These are phyloP conservation scores for Naematelia aurantialba DNA, from an alignment of 768 basidiomycete species.

Conservation along the genomic window DNA sequence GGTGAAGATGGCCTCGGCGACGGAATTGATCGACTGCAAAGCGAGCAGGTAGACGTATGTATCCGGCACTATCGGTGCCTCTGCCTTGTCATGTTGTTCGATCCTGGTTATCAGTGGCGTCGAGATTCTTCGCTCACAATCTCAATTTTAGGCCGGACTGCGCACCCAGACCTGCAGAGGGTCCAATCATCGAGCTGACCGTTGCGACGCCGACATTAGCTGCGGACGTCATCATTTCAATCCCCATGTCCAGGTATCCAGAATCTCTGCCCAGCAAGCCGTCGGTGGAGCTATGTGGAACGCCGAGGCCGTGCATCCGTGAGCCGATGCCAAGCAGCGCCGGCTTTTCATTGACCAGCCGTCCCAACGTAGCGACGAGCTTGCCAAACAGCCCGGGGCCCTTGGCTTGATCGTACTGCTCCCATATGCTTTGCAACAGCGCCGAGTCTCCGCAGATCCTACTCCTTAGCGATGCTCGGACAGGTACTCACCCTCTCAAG, in stretches of 20 bases:
- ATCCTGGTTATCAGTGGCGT: constrained; percentile 59
- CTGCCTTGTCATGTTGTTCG: constrained; percentile 96
- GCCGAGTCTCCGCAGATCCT: constrained; percentile 45
- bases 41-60: constrained; percentile 88
- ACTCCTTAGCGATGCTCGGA: background rate
- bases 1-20: constrained; percentile 79
- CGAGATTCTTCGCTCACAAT: constrained; percentile 59
- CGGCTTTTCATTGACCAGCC: constrained; percentile 85
- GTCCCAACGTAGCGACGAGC: constrained; percentile 76
- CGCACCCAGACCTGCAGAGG: constrained; percentile 63
- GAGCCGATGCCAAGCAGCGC: constrained; percentile 68
- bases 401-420: constrained; percentile 28
- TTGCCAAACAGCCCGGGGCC: constrained; percentile 52
- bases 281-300: constrained; percentile 41
- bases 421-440: constrained; percentile 37
- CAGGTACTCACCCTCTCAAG: constrained; percentile 61
- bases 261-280: background rate
- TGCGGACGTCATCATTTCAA: constrained; percentile 74
- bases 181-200: constrained; percentile 78
- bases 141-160: constrained; percentile 79
- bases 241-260: constrained; percentile 45
- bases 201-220: constrained; percentile 79
- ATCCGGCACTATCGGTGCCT: constrained; percentile 88
- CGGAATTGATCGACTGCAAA: constrained; percentile 76
- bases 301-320: constrained; percentile 78